Percentiles rank a stretch among this genome's conserved stretches.
Conservation (phyloP, 345 rosid species). For the Rhodamnia rubescens region DNA sequence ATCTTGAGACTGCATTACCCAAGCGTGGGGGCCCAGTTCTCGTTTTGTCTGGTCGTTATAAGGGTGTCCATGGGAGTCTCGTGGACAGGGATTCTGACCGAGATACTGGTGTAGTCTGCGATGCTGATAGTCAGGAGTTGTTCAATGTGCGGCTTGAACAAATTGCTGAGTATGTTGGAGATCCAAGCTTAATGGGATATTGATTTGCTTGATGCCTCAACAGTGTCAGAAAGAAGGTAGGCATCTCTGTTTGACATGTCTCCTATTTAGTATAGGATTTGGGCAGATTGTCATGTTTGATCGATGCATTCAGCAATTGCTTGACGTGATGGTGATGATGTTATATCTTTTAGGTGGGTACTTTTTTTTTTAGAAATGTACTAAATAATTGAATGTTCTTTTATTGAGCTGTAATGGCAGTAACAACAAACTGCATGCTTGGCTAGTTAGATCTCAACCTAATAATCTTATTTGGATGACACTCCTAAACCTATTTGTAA, state of each 20-base stretch:
- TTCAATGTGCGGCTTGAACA: constrained; percentile 64
- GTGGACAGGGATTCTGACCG: constrained; percentile 58
- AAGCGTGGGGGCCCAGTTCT: constrained; percentile 59
- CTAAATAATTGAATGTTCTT: no score
- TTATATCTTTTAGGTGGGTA: no score
- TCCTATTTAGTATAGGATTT: neutral
- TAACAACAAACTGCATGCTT: no score
- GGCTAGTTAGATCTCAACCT: no score
- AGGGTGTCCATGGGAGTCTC: constrained; percentile 62
- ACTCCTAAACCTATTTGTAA: no score
- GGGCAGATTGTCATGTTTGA: neutral
- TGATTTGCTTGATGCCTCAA: constrained; percentile 6
- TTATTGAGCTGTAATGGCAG: no score
- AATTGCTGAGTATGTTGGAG: constrained; percentile 73
- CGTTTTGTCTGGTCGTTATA: constrained; percentile 55
- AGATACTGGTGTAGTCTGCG: constrained; percentile 57
- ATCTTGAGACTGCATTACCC: constrained; percentile 85
- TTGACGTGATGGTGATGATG: no score
- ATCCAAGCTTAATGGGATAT: constrained; percentile 42
- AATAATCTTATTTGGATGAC: no score
- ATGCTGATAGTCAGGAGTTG: constrained; percentile 51
- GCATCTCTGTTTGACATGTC: neutral
- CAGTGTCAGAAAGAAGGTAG: neutral
- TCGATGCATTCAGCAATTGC: no score
- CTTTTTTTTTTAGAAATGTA: no score